Conservation (phyloP, 2,329 filamentous ascomycete genomes). For the Xylogone sp. region DNA sequence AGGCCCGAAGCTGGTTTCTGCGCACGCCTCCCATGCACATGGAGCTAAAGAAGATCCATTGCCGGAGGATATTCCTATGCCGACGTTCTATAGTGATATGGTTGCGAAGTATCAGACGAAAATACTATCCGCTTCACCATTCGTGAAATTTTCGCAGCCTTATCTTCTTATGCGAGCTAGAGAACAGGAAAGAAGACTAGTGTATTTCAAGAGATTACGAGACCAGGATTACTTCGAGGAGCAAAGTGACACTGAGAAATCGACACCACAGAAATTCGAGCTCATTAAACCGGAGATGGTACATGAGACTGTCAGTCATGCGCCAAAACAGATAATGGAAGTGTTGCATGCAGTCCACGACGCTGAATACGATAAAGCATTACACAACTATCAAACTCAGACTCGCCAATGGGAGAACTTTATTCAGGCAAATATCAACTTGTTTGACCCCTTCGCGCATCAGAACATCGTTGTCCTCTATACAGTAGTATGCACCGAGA, state of each 20-base stretch:
- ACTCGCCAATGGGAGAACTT: conserved; percentile 96
- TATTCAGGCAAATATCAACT: conserved; percentile 78
- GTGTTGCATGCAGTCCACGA: conserved; percentile 93
- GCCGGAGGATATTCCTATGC: conserved; percentile 76
- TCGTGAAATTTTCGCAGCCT: conserved; percentile 91
- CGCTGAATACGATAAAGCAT: conserved; percentile 91
- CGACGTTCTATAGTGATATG: conserved; percentile 92
- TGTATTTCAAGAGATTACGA: conserved; percentile 76
- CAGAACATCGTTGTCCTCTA: conserved; percentile 95
- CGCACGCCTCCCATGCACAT: conserved; percentile 34
- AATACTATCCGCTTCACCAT: conserved; percentile 90
- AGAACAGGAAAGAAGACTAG: conserved; percentile 81
- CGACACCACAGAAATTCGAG: conserved; percentile 71
- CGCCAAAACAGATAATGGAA: conserved; percentile 84
- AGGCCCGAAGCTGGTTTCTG: conserved; percentile 23
- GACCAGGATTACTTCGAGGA: conserved; percentile 67
- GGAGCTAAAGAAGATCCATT: conserved; percentile 49
- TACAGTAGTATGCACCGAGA: conserved; percentile 89
- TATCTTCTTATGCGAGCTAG: conserved; percentile 89
- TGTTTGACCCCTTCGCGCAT: conserved; percentile 93
- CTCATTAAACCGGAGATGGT: conserved; percentile 96
- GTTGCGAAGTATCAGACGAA: conserved; percentile 91
- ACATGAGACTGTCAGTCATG: conserved; percentile 73
- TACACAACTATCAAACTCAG: conserved; percentile 91
- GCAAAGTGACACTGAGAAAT: conserved; percentile 53